Percentiles rank a stretch among this genome's conserved stretches.
These are phyloP conservation scores for Neopestalotiopsis sp. DNA, from an alignment of 2,329 filamentous ascomycete genomes.

Conservation along the genomic window DNA sequence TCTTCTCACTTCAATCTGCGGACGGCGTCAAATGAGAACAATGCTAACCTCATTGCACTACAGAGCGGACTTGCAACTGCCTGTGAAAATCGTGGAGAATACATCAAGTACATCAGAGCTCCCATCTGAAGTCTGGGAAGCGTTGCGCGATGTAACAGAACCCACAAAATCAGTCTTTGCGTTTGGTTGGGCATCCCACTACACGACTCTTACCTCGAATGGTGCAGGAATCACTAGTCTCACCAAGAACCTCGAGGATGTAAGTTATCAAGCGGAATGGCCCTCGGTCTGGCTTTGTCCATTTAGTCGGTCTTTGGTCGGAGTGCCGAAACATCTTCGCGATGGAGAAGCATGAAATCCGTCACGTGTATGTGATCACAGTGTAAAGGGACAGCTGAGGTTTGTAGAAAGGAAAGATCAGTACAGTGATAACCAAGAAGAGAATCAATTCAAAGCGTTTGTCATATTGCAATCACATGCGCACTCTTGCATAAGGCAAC, in stretches of 20 bases:
- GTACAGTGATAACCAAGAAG: too few relatives aligned
- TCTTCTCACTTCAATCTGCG: not conserved
- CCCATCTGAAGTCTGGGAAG: conserved; percentile 6
- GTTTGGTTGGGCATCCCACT: conserved; percentile 12
- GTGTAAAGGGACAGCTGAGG: too few relatives aligned
- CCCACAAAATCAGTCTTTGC: conserved; percentile 17
- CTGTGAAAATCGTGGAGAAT: not conserved
- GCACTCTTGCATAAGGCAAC: too few relatives aligned
- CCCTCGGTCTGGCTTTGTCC: conserved; percentile 16
- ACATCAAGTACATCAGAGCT: not conserved
- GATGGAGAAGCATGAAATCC: not conserved
- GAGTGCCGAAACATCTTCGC: conserved; percentile 15
- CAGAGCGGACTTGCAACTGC: not conserved
- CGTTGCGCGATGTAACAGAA: conserved; percentile 10
- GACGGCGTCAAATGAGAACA: not conserved
- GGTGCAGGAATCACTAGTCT: conserved; percentile 14
- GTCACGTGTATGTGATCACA: too few relatives aligned
- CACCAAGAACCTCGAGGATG: conserved; percentile 12
- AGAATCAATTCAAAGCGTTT: not conserved
- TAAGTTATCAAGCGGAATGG: conserved; percentile 1
- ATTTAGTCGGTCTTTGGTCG: conserved; percentile 16
- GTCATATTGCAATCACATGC: not conserved
- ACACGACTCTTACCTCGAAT: conserved; percentile 17
- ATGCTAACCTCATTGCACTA: not conserved
- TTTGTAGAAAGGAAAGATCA: too few relatives aligned